Conservation (phyloP, 2,329 filamentous ascomycete genomes). For the Colletotrichum tofieldiae region DNA sequence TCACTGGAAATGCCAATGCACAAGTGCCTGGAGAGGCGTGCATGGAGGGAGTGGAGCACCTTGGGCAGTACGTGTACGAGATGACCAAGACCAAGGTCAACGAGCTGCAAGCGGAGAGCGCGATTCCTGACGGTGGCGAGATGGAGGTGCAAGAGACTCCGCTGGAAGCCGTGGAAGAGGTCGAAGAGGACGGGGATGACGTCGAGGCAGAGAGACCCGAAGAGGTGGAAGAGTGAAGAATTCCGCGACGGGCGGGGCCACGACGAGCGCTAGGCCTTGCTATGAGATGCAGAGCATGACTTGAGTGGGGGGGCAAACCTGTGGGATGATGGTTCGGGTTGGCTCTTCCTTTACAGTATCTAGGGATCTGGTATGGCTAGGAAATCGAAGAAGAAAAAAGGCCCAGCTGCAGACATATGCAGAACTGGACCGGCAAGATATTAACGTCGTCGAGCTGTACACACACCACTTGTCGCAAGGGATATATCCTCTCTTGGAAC, state of each 20-base stretch:
- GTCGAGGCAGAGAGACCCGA: constrained; percentile 47
- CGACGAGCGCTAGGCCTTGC: neutral
- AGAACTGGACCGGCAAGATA: neutral
- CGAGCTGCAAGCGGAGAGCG: constrained; percentile 62
- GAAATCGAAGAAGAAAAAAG: neutral
- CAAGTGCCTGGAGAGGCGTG: constrained; percentile 72
- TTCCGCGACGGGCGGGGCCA: constrained; percentile 8
- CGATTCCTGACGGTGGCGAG: constrained; percentile 45
- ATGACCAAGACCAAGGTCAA: constrained; percentile 82
- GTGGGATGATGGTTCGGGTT: neutral
- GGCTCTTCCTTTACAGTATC: neutral
- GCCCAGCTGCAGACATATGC: neutral
- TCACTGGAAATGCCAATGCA: constrained; percentile 62
- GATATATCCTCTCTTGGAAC: neutral
- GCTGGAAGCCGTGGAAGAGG: constrained; percentile 48
- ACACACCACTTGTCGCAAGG: neutral
- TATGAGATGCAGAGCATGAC: constrained; percentile 18
- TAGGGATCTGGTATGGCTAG: constrained; percentile 7
- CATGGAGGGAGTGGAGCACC: constrained; percentile 94
- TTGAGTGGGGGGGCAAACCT: neutral
- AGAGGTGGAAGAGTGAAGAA: constrained; percentile 50
- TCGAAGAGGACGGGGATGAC: constrained; percentile 44
- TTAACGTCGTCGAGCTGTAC: neutral
- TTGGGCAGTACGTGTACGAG: constrained; percentile 96
- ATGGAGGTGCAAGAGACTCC: constrained; percentile 45